Percentiles rank a stretch among this genome's conserved stretches.
These are phyloP conservation scores for Xylaria sp. DNA, from an alignment of 2,329 filamentous ascomycete genomes.

Conservation along the genomic window DNA sequence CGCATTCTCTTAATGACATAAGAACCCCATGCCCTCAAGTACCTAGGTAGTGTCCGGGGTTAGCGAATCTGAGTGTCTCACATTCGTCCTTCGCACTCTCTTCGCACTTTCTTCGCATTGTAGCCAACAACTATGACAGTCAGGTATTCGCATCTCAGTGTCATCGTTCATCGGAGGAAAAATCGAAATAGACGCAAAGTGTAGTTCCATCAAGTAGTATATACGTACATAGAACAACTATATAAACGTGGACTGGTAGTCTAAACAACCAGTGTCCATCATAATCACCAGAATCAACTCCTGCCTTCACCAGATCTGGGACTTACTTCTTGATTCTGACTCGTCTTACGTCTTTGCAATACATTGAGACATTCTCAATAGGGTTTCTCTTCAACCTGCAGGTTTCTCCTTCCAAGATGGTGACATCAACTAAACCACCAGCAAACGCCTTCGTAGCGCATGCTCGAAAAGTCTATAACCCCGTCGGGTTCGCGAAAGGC, in stretches of 20 bases:
- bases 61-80: neutral
- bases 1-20: constrained; percentile 22
- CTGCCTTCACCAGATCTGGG: neutral
- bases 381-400: neutral
- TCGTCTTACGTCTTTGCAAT: neutral
- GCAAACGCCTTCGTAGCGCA: constrained; percentile 34
- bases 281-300: neutral
- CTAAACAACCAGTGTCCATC: neutral
- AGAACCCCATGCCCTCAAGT: neutral
- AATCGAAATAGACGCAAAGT: neutral
- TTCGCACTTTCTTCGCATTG: constrained; percentile 2
- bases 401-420: constrained; percentile 19
- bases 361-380: neutral
- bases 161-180: neutral
- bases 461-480: constrained; percentile 55
- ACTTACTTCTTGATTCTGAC: neutral
- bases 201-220: neutral
- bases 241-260: neutral
- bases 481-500: constrained; percentile 65
- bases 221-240: neutral
- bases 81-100: constrained; percentile 6
- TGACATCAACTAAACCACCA: constrained; percentile 3
- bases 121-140: neutral
- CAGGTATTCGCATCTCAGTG: neutral
- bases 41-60: neutral